Percentiles rank a stretch among this genome's conserved stretches.
Conservation (phyloP, 1,284 basidiomycete species). For the Papiliotrema laurentii region DNA sequence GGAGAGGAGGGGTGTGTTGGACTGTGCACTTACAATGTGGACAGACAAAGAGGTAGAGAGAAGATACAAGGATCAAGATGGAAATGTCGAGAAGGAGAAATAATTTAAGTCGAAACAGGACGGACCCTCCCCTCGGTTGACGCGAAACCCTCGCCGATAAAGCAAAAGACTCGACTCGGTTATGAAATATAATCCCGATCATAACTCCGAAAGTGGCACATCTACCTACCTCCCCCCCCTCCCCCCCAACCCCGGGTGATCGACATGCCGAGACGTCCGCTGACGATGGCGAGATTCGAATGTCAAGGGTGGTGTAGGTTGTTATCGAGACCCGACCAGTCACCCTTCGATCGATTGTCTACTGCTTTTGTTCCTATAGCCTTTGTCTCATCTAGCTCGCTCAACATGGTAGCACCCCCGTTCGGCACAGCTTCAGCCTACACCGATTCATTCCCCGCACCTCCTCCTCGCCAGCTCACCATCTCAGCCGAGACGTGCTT, state of each 20-base stretch:
- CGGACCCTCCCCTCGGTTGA: too few species aligned
- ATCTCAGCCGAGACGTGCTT: slow-evolving; percentile 57
- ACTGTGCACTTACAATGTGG: background rate
- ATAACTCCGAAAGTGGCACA: background rate
- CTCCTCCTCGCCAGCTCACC: slow-evolving; percentile 38
- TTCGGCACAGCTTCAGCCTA: slow-evolving; percentile 47
- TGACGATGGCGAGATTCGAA: background rate
- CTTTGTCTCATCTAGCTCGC: too few species aligned
- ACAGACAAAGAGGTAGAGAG: background rate
- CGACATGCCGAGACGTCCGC: background rate
- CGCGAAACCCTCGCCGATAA: too few species aligned
- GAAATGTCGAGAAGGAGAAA: background rate
- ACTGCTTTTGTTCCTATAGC: too few species aligned
- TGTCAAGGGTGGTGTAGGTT: background rate
- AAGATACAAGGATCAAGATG: background rate
- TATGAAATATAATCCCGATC: too few species aligned
- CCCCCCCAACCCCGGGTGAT: background rate
- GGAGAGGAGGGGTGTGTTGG: slow-evolving; percentile 1
- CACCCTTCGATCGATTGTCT: too few species aligned
- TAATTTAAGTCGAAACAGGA: background rate
- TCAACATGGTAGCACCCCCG: slow-evolving; percentile 28
- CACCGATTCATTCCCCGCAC: slow-evolving; percentile 45
- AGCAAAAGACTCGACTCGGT: too few species aligned
- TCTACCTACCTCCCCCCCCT: background rate
- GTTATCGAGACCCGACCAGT: slow-evolving; percentile 1